Percentiles rank a stretch among this genome's conserved stretches.
Evolutionary conservation across 352 stramenopile genomes (phyloP).

Genomic region (Thalassiosira ordinaria): DNA sequence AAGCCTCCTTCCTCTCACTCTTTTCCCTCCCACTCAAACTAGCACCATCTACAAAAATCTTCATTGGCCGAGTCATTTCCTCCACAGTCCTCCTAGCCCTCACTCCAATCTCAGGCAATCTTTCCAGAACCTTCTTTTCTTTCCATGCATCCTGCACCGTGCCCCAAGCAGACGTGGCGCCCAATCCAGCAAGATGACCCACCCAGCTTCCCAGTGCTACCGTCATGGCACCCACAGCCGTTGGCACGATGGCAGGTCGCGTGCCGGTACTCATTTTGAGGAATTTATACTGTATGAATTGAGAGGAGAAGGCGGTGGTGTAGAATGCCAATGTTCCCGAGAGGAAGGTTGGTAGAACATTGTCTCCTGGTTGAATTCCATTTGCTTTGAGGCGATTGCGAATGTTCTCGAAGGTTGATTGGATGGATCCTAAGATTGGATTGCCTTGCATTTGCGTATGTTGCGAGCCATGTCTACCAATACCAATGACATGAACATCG

Average conservation of each 20-base stretch:
- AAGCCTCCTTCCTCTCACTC: slow-evolving; percentile 46
- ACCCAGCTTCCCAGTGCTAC: slow-evolving; percentile 43
- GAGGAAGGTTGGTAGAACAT: slow-evolving; percentile 22
- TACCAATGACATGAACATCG: too few species aligned
- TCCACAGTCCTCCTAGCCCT: background rate
- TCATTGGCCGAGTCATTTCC: slow-evolving; percentile 48
- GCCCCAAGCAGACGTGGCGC: background rate
- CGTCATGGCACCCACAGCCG: slow-evolving; percentile 27
- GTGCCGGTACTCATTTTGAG: slow-evolving; percentile 50
- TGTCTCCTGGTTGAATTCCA: background rate
- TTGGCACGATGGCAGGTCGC: slow-evolving; percentile 25
- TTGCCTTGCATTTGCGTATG: background rate
- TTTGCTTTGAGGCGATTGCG: background rate
- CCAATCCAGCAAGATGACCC: slow-evolving; percentile 42
- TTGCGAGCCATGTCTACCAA: background rate
- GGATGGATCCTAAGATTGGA: slow-evolving; percentile 5
- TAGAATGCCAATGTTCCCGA: slow-evolving; percentile 49
- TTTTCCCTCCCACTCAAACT: slow-evolving; percentile 24
- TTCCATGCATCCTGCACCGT: background rate
- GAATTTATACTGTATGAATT: slow-evolving; percentile 42
- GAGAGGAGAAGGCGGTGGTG: slow-evolving; percentile 34
- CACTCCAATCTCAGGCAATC: background rate
- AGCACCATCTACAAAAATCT: background rate
- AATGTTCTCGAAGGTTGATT: slow-evolving; percentile 13
- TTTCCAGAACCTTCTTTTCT: background rate